A percentile compares a stretch with the other conserved stretches of the same genome.
phyloP scores from a whole-genome alignment of 2,329 filamentous ascomycete genomes.

The Beauveria australis region DNA sequence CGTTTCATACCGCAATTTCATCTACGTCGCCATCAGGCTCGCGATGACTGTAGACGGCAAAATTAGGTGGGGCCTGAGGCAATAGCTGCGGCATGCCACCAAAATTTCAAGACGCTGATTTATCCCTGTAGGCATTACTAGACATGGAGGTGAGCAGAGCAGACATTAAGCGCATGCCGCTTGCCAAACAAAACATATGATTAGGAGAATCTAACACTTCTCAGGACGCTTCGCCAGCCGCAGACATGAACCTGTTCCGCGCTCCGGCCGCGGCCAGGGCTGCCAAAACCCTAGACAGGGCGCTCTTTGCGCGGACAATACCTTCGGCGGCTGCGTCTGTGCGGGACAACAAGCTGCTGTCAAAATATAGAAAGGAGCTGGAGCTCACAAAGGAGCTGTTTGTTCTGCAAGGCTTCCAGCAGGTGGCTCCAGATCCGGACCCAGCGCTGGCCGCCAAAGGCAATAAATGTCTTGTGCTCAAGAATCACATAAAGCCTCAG shows the following conservation, averaged over 20 bases:
- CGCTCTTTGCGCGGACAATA: conserved; percentile 71
- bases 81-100: neutral
- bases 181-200: neutral
- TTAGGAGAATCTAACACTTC: neutral
- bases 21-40: neutral
- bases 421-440: conserved; percentile 57
- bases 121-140: conserved; percentile 1
- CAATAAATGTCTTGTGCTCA: conserved; percentile 53
- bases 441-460: conserved; percentile 42
- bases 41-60: neutral
- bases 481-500: conserved; percentile 45
- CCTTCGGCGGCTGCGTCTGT: conserved; percentile 72
- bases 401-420: conserved; percentile 51
- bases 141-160: conserved; percentile 7
- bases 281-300: conserved; percentile 72
- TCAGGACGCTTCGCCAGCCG: conserved; percentile 7
- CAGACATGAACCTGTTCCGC: conserved; percentile 55
- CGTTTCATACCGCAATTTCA: no score
- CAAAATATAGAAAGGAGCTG: conserved; percentile 59
- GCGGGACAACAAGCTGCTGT: conserved; percentile 66
- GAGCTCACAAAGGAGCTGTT: conserved; percentile 59
- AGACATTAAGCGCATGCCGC: neutral
- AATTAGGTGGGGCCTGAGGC: conserved; percentile 9
- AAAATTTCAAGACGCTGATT: neutral
- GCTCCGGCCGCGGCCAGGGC: conserved; percentile 69